A percentile compares a stretch with the other conserved stretches of the same genome.
These are phyloP conservation scores for Alternaria triticina DNA, from an alignment of 2,329 filamentous ascomycete genomes.

Conservation along the genomic window DNA sequence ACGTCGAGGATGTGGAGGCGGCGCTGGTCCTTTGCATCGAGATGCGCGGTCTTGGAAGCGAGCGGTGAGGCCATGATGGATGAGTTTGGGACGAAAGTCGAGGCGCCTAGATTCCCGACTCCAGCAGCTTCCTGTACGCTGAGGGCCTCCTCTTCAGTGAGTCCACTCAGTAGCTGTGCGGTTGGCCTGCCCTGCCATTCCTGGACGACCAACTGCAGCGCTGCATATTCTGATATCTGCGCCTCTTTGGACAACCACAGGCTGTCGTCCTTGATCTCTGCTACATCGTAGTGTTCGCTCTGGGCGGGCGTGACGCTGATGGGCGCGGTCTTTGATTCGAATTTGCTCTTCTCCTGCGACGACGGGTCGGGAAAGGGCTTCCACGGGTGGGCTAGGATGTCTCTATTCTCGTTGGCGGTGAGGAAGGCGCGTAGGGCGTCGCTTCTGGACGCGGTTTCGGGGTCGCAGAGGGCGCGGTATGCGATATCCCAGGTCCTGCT, in stretches of 20 bases:
- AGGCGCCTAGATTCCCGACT: conserved; percentile 66
- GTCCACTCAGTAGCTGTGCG: conserved; percentile 71
- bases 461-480: conserved; percentile 61
- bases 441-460: conserved; percentile 51
- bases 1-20: conserved; percentile 72
- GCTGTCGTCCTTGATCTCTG: conserved; percentile 82
- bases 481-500: conserved; percentile 66
- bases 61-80: conserved; percentile 49
- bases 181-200: conserved; percentile 85
- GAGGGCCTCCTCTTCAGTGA: conserved; percentile 78
- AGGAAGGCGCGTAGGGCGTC: conserved; percentile 69
- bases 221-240: conserved; percentile 79
- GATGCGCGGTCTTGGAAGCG: conserved; percentile 45
- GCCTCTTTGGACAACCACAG: conserved; percentile 83
- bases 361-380: conserved; percentile 70
- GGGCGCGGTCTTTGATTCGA: conserved; percentile 84
- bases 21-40: conserved; percentile 67
- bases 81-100: conserved; percentile 49
- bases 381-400: conserved; percentile 72
- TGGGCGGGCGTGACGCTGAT: conserved; percentile 78
- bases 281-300: conserved; percentile 73
- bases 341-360: conserved; percentile 70
- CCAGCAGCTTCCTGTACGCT: conserved; percentile 78
- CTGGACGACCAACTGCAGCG: conserved; percentile 78
- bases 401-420: conserved; percentile 69